Evolutionary conservation across 2,329 filamentous ascomycete species (phyloP).

Genomic region (Colletotrichum sp.): DNA sequence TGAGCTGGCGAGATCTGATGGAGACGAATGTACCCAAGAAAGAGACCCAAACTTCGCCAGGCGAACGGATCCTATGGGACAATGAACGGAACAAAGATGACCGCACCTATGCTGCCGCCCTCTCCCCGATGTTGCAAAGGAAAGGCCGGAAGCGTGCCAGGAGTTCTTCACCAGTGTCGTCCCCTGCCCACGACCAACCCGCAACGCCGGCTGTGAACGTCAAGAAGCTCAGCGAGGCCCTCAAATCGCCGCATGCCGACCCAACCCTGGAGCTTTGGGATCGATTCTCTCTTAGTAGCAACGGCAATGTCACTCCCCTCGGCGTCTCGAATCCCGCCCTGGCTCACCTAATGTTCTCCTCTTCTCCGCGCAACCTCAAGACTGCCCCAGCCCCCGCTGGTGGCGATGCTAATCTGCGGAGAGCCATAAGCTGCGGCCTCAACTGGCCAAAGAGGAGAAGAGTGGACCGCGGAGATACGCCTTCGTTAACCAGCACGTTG

Average conservation of each 20-base stretch:
- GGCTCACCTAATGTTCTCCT: slow-evolving; percentile 72
- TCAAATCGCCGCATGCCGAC: slow-evolving; percentile 73
- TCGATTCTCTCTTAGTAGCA: slow-evolving; percentile 65
- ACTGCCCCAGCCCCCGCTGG: slow-evolving; percentile 41
- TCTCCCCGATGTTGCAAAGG: slow-evolving; percentile 55
- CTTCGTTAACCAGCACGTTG: slow-evolving; percentile 35
- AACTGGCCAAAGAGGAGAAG: slow-evolving; percentile 76
- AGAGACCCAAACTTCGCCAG: slow-evolving; percentile 59
- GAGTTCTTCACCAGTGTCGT: slow-evolving; percentile 76
- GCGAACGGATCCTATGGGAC: slow-evolving; percentile 68
- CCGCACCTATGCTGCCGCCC: slow-evolving; percentile 40
- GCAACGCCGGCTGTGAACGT: slow-evolving; percentile 58
- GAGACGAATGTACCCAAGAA: slow-evolving; percentile 48
- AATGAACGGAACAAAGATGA: slow-evolving; percentile 53
- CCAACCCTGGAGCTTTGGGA: slow-evolving; percentile 81
- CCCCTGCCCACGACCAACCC: slow-evolving; percentile 59
- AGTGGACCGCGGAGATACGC: slow-evolving; percentile 52
- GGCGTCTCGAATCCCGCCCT: slow-evolving; percentile 62
- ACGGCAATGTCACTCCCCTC: slow-evolving; percentile 44
- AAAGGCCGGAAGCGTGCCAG: slow-evolving; percentile 70
- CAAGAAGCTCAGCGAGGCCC: slow-evolving; percentile 59
- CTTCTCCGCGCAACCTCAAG: slow-evolving; percentile 68
- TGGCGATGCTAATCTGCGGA: slow-evolving; percentile 57
- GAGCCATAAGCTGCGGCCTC: slow-evolving; percentile 71
- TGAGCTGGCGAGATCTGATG: slow-evolving; percentile 65